Percentiles rank a stretch among this genome's conserved stretches.
These are phyloP conservation scores for Elymus sibiricus DNA, from an alignment of 176 grass and related monocot genomes.

Conservation along the genomic window DNA sequence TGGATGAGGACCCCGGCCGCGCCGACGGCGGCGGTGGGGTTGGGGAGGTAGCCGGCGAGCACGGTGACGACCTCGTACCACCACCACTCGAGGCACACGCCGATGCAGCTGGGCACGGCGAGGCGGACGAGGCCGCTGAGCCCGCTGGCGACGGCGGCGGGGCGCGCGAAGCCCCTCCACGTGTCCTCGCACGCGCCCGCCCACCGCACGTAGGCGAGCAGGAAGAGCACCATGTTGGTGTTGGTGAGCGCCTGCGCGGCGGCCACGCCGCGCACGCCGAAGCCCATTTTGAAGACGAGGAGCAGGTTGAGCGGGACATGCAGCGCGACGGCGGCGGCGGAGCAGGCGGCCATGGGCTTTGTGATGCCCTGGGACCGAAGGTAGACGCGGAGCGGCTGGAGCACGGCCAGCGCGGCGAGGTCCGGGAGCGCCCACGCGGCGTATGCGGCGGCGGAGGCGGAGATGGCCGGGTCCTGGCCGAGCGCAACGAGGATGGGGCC, in stretches of 20 bases:
- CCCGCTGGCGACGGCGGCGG: constrained; percentile 34
- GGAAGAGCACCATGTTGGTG: constrained; percentile 92
- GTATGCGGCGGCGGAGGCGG: constrained; percentile 65
- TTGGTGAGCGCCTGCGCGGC: constrained; percentile 84
- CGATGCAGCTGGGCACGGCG: constrained; percentile 78
- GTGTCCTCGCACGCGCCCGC: constrained; percentile 55
- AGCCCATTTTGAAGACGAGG: constrained; percentile 71
- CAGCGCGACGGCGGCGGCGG: constrained; percentile 68
- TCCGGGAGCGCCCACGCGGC: constrained; percentile 78
- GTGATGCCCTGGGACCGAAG: constrained; percentile 92
- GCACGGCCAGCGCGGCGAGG: constrained; percentile 60
- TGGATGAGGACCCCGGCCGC: constrained; percentile 96
- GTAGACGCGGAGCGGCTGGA: constrained; percentile 93
- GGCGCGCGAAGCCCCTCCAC: constrained; percentile 67
- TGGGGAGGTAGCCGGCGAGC: constrained; percentile 78
- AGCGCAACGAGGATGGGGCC: constrained; percentile 79
- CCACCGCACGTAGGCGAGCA: constrained; percentile 65
- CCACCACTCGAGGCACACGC: constrained; percentile 99
- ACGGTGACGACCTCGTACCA: constrained; percentile 99
- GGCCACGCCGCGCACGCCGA: constrained; percentile 84
- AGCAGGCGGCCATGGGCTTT: constrained; percentile 89
- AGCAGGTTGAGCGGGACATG: constrained; percentile 80
- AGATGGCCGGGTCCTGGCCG: constrained; percentile 85
- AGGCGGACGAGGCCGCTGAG: constrained; percentile 61
- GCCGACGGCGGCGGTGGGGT: constrained; percentile 79